phyloP scores from a whole-genome alignment of 345 rosid genomes.

The Bruguiera parviflora region DNA sequence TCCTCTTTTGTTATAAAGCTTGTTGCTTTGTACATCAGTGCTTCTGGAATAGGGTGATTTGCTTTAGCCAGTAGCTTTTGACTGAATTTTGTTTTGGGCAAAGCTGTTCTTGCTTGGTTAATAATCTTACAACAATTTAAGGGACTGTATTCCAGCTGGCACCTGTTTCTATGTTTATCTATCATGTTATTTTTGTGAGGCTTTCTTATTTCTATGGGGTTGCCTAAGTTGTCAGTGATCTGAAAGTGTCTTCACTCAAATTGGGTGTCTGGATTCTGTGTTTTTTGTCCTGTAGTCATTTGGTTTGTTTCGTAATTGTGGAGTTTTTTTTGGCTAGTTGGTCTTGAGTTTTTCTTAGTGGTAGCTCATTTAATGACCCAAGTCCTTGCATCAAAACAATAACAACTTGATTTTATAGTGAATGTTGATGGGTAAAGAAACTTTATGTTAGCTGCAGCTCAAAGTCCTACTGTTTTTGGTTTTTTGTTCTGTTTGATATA shows the following conservation, averaged over 20 bases:
- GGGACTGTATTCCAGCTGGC: neutral
- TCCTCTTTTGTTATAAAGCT: too few relatives aligned
- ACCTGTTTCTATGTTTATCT: neutral
- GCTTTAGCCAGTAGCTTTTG: neutral
- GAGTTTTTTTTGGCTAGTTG: neutral
- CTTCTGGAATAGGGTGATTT: neutral
- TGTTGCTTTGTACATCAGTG: neutral
- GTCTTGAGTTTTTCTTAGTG: neutral
- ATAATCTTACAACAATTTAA: neutral
- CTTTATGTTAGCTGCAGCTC: slow-evolving; percentile 5
- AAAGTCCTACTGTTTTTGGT: slow-evolving; percentile 9
- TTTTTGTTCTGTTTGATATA: slow-evolving; percentile 12
- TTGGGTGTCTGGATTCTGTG: neutral
- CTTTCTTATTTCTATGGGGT: neutral
- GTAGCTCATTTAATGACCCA: neutral
- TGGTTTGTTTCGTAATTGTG: too few relatives aligned
- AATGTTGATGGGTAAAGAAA: neutral
- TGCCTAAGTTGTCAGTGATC: neutral
- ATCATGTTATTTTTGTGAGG: neutral
- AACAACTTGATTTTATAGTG: slow-evolving; percentile 1
- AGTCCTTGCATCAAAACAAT: neutral
- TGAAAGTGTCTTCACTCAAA: neutral
- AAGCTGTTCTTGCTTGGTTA: neutral
- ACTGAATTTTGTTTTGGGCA: neutral
- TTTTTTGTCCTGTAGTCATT: too few relatives aligned